A percentile compares a stretch with the other conserved stretches of the same genome.
Conservation (phyloP, 2,329 filamentous ascomycete species). For the Apiospora phragmitis region DNA sequence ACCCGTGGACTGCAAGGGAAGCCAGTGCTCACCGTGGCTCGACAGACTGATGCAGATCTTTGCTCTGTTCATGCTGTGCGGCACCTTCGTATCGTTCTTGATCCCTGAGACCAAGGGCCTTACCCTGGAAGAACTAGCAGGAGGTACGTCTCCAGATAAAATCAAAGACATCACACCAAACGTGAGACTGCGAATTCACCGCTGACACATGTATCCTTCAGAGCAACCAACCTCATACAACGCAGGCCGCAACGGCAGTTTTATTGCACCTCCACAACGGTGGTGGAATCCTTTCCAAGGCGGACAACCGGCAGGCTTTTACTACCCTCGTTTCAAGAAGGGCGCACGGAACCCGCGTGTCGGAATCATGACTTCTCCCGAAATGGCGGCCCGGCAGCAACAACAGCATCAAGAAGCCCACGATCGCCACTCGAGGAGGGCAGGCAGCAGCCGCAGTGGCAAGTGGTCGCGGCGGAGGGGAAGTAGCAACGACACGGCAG, state of each 20-base stretch:
- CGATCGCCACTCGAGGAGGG: neutral
- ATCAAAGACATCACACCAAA: neutral
- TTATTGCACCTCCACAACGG: slow-evolving; percentile 34
- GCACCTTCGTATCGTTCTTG: slow-evolving; percentile 67
- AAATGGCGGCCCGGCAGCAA: slow-evolving; percentile 31
- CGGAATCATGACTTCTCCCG: slow-evolving; percentile 47
- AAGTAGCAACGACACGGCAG: slow-evolving; percentile 11
- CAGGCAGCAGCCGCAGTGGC: slow-evolving; percentile 7
- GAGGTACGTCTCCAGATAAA: slow-evolving; percentile 25
- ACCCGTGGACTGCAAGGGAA: slow-evolving; percentile 45
- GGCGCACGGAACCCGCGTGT: slow-evolving; percentile 30
- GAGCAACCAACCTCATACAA: slow-evolving; percentile 64
- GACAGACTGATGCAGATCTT: slow-evolving; percentile 77
- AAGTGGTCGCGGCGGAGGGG: slow-evolving; percentile 20
- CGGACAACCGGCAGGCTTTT: slow-evolving; percentile 53
- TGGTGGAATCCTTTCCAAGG: slow-evolving; percentile 50
- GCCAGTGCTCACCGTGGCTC: slow-evolving; percentile 58
- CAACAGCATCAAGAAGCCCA: neutral
- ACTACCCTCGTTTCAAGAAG: slow-evolving; percentile 38
- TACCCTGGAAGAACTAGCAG: slow-evolving; percentile 70
- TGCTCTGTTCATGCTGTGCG: slow-evolving; percentile 77
- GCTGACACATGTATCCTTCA: neutral
- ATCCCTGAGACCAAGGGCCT: slow-evolving; percentile 76
- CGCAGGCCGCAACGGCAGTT: slow-evolving; percentile 51
- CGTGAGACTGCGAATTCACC: too few relatives aligned